Evolutionary conservation across 306 rosid genomes (phyloP), one percentile per base, ranked within the genome.

Genomic region (Nissolia schottii): DNA sequence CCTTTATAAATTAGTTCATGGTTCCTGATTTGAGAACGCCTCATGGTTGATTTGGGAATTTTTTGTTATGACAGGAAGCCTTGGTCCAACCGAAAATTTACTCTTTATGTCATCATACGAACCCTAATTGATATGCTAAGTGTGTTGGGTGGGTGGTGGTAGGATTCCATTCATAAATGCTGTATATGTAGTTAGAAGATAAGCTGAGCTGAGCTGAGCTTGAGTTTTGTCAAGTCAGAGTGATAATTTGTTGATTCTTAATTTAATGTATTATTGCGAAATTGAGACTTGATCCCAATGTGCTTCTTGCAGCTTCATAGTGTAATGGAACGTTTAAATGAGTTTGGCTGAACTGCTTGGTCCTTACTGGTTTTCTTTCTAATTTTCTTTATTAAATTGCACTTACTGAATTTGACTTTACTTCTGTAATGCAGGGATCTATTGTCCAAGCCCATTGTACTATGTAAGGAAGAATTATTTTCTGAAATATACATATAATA

Each of bases 401-500:
- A 35, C 25, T 71, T 35, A 51, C 77, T 62, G 9, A 75, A 32
- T 74, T 64, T 65, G 43, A 40, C 38, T 55, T 62, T 43, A 49
- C 67, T 41, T 82, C 51, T 55, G 19, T 60, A 25, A 56, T 83
- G 83, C 89, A 92, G 97, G 89, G 97, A 92, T 73, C 85, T 92
- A 48, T 69, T 92, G n/a, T 62, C 78, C 89, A 92, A 92, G 88
- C 97, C 97, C 18, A 55, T 87, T 43, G 96, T 92, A 68, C 87
- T 92, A 56, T 68, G n/a, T n/a, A n/a, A n/a, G n/a, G n/a, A n/a
- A n/a, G n/a, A n/a, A n/a, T n/a, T n/a, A n/a, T n/a, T n/a, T n/a
- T n/a, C n/a, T n/a, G n/a, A n/a, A n/a, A n/a, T n/a, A n/a, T n/a
- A n/a, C n/a, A n/a, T n/a, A n/a, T n/a, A n/a, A n/a, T n/a, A n/a